These are phyloP conservation scores for Oryza coarctata DNA, from an alignment of 176 grass and related monocot species.

Conservation along the genomic window DNA sequence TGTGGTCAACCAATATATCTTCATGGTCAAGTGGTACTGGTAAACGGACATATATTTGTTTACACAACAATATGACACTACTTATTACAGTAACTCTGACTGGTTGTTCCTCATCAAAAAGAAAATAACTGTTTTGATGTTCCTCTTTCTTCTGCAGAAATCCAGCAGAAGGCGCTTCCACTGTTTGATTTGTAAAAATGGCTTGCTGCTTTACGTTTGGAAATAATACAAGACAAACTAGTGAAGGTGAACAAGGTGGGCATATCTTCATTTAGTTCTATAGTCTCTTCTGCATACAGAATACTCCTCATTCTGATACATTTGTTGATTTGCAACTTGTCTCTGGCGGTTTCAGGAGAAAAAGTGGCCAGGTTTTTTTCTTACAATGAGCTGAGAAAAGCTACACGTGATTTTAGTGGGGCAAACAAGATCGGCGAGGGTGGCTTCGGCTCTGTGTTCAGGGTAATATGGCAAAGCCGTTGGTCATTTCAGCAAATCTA, in stretches of 20 bases:
- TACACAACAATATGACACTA: not conserved
- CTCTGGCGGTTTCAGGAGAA: conserved; percentile 42
- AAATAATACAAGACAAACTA: conserved; percentile 24
- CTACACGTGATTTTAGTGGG: conserved; percentile 68
- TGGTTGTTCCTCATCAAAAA: conserved; percentile 9
- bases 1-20: conserved; percentile 1
- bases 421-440: conserved; percentile 84
- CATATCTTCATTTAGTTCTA: not conserved
- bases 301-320: conserved; percentile 3
- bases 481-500: conserved; percentile 1
- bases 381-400: conserved; percentile 70
- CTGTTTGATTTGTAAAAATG: conserved; percentile 35
- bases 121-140: conserved; percentile 6
- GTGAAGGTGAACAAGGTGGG: conserved; percentile 41
- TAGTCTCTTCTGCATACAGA: not conserved
- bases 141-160: conserved; percentile 16
- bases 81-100: not conserved
- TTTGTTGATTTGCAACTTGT: conserved; percentile 1
- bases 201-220: conserved; percentile 43
- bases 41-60: not conserved
- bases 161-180: not conserved
- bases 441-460: conserved; percentile 82
- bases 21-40: not conserved
- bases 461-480: conserved; percentile 48
- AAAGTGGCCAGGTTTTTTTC: conserved; percentile 61